These are phyloP conservation scores for Immersiella caudata DNA, from an alignment of 495 filamentous ascomycete genomes.

Conservation along the genomic window DNA sequence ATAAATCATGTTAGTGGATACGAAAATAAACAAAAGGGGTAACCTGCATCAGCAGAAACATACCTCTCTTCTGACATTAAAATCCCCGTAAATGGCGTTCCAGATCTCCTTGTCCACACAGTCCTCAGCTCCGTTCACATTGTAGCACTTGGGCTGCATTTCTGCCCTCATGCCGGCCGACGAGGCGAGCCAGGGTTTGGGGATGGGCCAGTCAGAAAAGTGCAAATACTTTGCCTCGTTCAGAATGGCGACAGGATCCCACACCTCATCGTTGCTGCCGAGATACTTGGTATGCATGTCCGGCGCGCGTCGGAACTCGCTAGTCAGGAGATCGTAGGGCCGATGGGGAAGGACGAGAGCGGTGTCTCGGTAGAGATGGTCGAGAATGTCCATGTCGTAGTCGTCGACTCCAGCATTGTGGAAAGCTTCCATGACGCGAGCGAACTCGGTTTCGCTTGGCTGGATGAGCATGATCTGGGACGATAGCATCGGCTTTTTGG, in stretches of 20 bases:
- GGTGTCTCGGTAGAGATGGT: conserved; percentile 65
- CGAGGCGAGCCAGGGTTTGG: conserved; percentile 66
- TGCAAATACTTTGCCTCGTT: conserved; percentile 75
- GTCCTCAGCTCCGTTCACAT: too few relatives aligned
- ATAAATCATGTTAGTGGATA: too few relatives aligned
- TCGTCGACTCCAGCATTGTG: conserved; percentile 42
- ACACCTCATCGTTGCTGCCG: conserved; percentile 62
- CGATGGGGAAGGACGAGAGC: conserved; percentile 77
- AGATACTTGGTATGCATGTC: conserved; percentile 63
- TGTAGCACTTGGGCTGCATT: too few relatives aligned
- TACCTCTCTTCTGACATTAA: too few relatives aligned
- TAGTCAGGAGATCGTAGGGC: conserved; percentile 68
- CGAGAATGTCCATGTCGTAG: conserved; percentile 77
- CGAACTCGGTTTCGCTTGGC: conserved; percentile 60
- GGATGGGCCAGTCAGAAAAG: conserved; percentile 80
- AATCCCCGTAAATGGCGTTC: too few relatives aligned
- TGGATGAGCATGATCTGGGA: conserved; percentile 68
- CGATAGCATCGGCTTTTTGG: conserved; percentile 55
- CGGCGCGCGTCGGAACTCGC: conserved; percentile 62
- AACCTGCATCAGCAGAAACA: too few relatives aligned
- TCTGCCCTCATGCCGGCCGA: too few relatives aligned
- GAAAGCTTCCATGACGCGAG: conserved; percentile 54
- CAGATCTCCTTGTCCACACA: too few relatives aligned
- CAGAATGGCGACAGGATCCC: conserved; percentile 67
- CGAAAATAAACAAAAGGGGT: too few relatives aligned